These are phyloP conservation scores for Trichoderma orchidacearum DNA, from an alignment of 495 filamentous ascomycete genomes.

Conservation along the genomic window DNA sequence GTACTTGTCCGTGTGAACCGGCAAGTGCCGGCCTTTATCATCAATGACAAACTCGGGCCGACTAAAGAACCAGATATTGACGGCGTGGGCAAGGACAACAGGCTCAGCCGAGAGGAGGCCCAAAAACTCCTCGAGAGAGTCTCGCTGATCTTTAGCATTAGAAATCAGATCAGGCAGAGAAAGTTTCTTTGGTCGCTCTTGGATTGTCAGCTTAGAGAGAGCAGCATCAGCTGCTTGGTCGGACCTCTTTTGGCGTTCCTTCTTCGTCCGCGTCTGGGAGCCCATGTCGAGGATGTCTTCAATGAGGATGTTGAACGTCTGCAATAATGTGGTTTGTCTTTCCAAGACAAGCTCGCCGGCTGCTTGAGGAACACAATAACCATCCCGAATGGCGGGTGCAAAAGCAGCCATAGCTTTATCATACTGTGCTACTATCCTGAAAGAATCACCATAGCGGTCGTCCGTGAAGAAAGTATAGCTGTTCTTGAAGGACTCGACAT, in stretches of 20 bases:
- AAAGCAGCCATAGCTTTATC: constrained; percentile 6
- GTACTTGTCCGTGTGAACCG: constrained; percentile 15
- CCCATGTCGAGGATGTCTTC: constrained; percentile 21
- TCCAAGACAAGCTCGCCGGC: constrained; percentile 18
- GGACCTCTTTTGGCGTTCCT: constrained; percentile 7
- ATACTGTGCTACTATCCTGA: not conserved
- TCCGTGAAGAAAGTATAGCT: constrained; percentile 12
- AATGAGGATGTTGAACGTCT: constrained; percentile 14
- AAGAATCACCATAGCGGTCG: constrained; percentile 7
- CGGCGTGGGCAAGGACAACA: constrained; percentile 12
- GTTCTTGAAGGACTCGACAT: constrained; percentile 3
- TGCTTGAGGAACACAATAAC: constrained; percentile 11
- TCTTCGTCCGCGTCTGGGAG: constrained; percentile 7
- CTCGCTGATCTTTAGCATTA: constrained; percentile 10
- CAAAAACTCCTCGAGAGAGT: constrained; percentile 10
- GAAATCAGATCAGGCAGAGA: constrained; percentile 8
- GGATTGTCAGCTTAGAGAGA: constrained; percentile 8
- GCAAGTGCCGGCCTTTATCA: constrained; percentile 16
- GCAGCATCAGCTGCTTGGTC: constrained; percentile 7
- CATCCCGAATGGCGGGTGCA: constrained; percentile 4
- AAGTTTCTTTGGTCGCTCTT: constrained; percentile 4
- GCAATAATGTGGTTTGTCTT: constrained; percentile 12
- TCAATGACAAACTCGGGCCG: constrained; percentile 20
- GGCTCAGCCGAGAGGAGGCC: constrained; percentile 15
- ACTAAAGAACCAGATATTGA: constrained; percentile 19